Percentiles rank a stretch among this genome's conserved stretches.
Evolutionary conservation across 257 asterid genomes (phyloP).

Genomic region (Salvia hispanica): DNA sequence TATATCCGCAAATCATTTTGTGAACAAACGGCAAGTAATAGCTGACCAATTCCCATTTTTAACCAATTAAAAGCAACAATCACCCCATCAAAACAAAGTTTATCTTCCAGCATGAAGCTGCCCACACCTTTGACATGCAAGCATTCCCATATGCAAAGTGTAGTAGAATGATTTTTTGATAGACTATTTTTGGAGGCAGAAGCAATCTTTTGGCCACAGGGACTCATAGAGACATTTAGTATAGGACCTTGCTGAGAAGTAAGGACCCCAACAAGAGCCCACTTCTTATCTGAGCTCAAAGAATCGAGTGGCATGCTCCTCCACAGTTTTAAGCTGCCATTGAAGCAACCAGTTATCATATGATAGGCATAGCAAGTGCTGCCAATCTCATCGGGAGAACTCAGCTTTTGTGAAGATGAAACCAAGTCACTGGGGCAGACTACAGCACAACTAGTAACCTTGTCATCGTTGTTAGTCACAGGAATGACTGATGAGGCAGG

Average conservation of each 20-base stretch:
- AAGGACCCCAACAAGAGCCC: constrained; percentile 87
- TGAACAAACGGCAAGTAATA: constrained; percentile 77
- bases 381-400: constrained; percentile 41
- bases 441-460: constrained; percentile 69
- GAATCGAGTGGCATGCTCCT: constrained; percentile 61
- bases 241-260: constrained; percentile 61
- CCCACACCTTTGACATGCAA: constrained; percentile 62
- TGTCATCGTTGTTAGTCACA: constrained; percentile 53
- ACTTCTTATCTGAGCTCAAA: constrained; percentile 46
- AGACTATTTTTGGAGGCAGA: constrained; percentile 45
- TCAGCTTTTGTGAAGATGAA: constrained; percentile 43
- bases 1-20: constrained; percentile 65
- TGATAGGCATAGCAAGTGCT: constrained; percentile 68
- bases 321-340: constrained; percentile 85
- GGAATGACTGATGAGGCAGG: constrained; percentile 75
- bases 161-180: constrained; percentile 38
- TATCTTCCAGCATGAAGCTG: constrained; percentile 74
- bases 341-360: constrained; percentile 67
- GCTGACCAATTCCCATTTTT: constrained; percentile 73
- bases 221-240: constrained; percentile 56
- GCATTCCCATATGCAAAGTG: constrained; percentile 78
- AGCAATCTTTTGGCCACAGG: constrained; percentile 76
- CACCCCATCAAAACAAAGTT: constrained; percentile 62
- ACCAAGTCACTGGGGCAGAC: constrained; percentile 52
- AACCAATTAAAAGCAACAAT: constrained; percentile 74